phyloP scores from a whole-genome alignment of 1,284 basidiomycete species.

The Serendipita sp. region DNA sequence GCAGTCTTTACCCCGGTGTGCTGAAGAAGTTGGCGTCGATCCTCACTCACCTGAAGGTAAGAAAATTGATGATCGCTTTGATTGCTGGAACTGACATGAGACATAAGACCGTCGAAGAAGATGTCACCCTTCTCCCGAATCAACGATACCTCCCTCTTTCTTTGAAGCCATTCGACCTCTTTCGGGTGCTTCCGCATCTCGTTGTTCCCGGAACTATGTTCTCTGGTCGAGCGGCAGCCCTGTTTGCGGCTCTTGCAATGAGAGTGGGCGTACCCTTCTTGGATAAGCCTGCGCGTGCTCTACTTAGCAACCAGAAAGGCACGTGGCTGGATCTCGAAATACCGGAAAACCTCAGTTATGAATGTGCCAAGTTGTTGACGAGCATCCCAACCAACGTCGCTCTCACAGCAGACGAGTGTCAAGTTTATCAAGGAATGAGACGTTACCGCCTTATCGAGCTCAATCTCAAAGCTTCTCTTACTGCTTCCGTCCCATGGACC shows the following conservation, averaged over 20 bases:
- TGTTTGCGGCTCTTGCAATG: conserved; percentile 18
- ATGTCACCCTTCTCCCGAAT: conserved; percentile 13
- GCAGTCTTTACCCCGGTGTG: conserved; percentile 17
- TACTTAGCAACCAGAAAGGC: conserved; percentile 15
- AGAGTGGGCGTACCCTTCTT: conserved; percentile 18
- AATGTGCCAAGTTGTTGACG: conserved; percentile 17
- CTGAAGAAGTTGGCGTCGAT: conserved; percentile 18
- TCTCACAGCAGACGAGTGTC: conserved; percentile 14
- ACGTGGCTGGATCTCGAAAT: conserved; percentile 18
- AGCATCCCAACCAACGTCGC: conserved; percentile 14
- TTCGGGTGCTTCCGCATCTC: conserved; percentile 18
- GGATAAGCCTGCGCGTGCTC: conserved; percentile 13
- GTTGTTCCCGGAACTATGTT: conserved; percentile 19
- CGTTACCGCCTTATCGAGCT: conserved; percentile 18
- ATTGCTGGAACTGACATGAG: background rate
- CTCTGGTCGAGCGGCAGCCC: conserved; percentile 15
- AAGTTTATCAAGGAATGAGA: conserved; percentile 17
- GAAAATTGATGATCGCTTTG: background rate
- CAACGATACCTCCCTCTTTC: conserved; percentile 17
- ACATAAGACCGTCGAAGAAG: conserved; percentile 16
- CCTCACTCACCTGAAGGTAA: conserved; percentile 19
- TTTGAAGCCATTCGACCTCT: conserved; percentile 16
- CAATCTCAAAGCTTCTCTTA: conserved; percentile 17
- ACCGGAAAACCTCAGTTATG: conserved; percentile 19
- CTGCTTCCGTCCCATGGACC: conserved; percentile 16